Conservation (phyloP, 2,329 filamentous ascomycete genomes). For the Stachybotrys elegans region DNA sequence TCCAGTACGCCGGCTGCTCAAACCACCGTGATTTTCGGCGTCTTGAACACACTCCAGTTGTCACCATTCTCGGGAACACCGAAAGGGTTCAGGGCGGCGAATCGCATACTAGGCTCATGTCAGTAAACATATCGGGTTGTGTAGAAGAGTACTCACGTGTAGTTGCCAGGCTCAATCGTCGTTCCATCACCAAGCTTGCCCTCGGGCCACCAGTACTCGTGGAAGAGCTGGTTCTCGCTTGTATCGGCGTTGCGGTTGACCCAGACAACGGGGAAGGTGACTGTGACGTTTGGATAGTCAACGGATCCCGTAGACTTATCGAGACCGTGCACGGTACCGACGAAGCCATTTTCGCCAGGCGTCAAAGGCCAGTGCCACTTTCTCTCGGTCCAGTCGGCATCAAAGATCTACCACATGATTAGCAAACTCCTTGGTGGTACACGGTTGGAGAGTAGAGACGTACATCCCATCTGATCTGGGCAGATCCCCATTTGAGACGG, state of each 20-base stretch:
- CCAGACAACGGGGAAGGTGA: background rate
- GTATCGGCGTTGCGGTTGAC: constrained; percentile 1
- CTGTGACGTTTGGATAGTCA: background rate
- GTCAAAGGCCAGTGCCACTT: background rate
- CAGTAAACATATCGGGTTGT: background rate
- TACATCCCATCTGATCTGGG: background rate
- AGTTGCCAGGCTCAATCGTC: background rate
- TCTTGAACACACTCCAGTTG: constrained; percentile 1
- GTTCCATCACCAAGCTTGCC: constrained; percentile 1
- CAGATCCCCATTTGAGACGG: background rate
- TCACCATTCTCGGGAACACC: background rate
- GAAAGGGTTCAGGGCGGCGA: background rate
- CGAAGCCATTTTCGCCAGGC: background rate
- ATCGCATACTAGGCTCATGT: background rate
- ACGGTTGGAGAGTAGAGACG: background rate
- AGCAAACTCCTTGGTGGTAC: background rate
- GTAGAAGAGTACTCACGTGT: background rate
- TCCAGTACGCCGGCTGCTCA: too few relatives aligned
- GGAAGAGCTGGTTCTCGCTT: constrained; percentile 1
- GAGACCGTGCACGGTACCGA: background rate
- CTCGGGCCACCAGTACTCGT: constrained; percentile 1
- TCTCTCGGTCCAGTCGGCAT: background rate
- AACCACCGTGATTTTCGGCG: background rate
- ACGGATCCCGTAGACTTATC: background rate
- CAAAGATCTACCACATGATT: background rate